Evolutionary conservation across 2,329 filamentous ascomycete species (phyloP).

Genomic region (Aspergillus quadrilineatus): DNA sequence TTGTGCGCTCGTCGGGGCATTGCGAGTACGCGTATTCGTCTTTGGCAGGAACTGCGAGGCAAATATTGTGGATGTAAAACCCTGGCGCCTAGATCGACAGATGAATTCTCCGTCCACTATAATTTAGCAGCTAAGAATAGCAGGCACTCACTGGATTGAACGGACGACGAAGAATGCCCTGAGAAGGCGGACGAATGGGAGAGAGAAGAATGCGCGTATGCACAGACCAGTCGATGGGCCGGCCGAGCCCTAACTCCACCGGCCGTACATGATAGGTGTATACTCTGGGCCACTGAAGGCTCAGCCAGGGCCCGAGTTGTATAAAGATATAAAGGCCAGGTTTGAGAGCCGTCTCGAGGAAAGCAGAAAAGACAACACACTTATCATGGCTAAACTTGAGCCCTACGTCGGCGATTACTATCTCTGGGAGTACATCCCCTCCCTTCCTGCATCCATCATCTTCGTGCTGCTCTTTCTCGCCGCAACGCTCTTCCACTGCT

Average conservation of each 20-base stretch:
- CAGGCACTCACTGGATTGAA: too few species aligned
- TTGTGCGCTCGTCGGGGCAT: conserved; percentile 32
- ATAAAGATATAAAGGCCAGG: too few species aligned
- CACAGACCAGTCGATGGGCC: conserved; percentile 15
- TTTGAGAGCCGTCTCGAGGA: not conserved
- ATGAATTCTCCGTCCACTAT: too few species aligned
- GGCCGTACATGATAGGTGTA: conserved; percentile 13
- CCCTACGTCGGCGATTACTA: conserved; percentile 22
- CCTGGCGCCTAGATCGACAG: not conserved
- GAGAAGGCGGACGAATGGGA: not conserved
- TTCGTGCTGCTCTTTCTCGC: conserved; percentile 30
- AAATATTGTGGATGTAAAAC: not conserved
- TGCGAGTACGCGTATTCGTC: conserved; percentile 6
- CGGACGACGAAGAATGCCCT: too few species aligned
- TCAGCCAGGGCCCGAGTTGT: too few species aligned
- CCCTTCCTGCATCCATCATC: conserved; percentile 23
- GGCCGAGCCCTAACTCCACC: not conserved
- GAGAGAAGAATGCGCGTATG: conserved; percentile 19
- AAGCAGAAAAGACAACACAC: not conserved
- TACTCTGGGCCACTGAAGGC: not conserved
- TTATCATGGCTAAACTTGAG: conserved; percentile 21
- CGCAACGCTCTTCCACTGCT: conserved; percentile 26
- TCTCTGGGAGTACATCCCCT: conserved; percentile 31
- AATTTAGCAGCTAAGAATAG: not conserved
- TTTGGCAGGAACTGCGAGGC: not conserved